Base-by-base conservation (phyloP, 192 early-diverging fungal genomes). In the Coemansia reversa region DNA sequence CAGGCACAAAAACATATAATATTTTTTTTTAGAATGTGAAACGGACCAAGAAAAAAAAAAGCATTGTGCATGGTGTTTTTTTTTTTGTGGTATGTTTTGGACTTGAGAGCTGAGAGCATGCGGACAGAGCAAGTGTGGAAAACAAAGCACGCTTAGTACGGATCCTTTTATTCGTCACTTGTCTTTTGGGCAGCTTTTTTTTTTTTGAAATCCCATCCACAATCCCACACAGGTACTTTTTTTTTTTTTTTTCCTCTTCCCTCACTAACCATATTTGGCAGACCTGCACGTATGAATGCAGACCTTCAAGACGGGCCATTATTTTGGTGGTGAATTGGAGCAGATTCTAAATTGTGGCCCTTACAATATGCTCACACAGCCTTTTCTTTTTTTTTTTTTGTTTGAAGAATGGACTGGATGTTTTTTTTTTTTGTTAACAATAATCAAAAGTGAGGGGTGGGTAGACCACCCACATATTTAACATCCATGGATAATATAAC, bases 211-310 rank as follows among this genome's bases (percentile, higher is more conserved):
- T 33, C 56, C 9, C 56, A 25, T 58, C 42, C 56, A 58, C 55
- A 19, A 45, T 55, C 29, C 32, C 22, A 45, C 56, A 35, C 14
- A 16, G 18, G 33, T 14, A 30, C 20, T 30, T 58, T 58, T 32
- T 59, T 48, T 23, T n/a, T 19, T 4, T 30, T 58, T 58, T 32
- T 59, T 48, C 11, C 23, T 19, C 33, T 24, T 62, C 19, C 39
- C 39, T 45, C 39, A 45, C 39, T 45, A n/a, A 52, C 60, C 51
- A 28, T 16, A 35, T 62, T 35, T 62, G 51, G 60, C 47, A 51
- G 1, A 32, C 11, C 51, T 63, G 62, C 62, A 63, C 62, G 62
- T 55, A 47, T 63, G 62, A 63, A 63, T 63, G 62, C 62, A 55
- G 52, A 33, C 60, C 27, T 54, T 55, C 33, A 8, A 58, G 56